A percentile compares a stretch with the other conserved stretches of the same genome.
Evolutionary conservation across 441 rosid genomes (phyloP).

Genomic region (Pelargonium cotyledonis): DNA sequence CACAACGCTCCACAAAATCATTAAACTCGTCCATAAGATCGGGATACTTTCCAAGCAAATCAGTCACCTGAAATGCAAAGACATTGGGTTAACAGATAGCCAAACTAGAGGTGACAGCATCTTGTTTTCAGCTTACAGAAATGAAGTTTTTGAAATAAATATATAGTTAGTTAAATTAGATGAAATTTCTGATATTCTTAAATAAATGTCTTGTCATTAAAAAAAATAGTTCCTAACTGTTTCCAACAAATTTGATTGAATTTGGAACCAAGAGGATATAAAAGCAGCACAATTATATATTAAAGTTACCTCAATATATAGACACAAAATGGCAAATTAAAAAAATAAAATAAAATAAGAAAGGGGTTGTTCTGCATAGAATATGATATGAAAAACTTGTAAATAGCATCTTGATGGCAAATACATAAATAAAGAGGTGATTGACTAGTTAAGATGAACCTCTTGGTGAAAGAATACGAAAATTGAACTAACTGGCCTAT

Average conservation of each 20-base stretch:
- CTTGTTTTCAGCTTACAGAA: background rate
- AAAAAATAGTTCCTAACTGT: background rate
- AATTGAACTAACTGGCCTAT: background rate
- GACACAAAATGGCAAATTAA: too few relatives aligned
- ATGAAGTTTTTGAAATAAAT: background rate
- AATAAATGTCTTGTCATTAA: background rate
- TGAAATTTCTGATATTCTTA: background rate
- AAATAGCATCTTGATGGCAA: background rate
- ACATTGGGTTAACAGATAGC: background rate
- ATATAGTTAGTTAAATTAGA: background rate
- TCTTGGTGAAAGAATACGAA: background rate
- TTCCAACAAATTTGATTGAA: background rate
- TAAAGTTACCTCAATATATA: too few relatives aligned
- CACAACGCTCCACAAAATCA: constrained; percentile 79
- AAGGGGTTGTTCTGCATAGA: too few relatives aligned
- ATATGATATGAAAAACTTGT: background rate
- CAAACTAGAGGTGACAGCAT: constrained; percentile 18
- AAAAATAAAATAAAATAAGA: too few relatives aligned
- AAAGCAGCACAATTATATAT: background rate
- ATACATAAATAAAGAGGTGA: background rate
- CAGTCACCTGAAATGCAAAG: constrained; percentile 45
- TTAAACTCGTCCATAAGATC: constrained; percentile 86
- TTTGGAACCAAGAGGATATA: background rate
- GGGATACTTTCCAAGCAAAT: constrained; percentile 71
- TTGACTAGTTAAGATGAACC: background rate